A percentile compares a stretch with the other conserved stretches of the same genome.
phyloP scores from a whole-genome alignment of 352 stramenopile species.

The Pythium chondricola region DNA sequence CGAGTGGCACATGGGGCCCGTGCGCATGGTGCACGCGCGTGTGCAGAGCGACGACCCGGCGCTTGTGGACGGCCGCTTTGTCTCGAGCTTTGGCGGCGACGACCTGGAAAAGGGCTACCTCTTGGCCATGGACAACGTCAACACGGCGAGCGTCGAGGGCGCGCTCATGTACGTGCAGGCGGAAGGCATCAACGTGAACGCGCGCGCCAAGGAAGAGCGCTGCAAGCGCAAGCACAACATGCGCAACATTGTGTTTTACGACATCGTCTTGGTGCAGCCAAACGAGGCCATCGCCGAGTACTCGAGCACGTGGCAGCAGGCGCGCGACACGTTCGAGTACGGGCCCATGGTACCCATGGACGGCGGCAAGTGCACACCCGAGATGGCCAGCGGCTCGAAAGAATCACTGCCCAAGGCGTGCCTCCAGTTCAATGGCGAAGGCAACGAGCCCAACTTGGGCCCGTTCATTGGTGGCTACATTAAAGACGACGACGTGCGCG shows the following conservation, averaged over 20 bases:
- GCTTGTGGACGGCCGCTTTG: constrained; percentile 49
- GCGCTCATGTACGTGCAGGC: constrained; percentile 82
- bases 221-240: constrained; percentile 59
- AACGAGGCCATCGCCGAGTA: constrained; percentile 43
- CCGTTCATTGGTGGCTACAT: constrained; percentile 51
- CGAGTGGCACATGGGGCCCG: constrained; percentile 59
- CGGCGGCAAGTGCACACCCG: constrained; percentile 27
- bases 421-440: constrained; percentile 40
- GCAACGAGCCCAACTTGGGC: constrained; percentile 28
- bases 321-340: constrained; percentile 31
- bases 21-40: constrained; percentile 62
- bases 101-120: constrained; percentile 55
- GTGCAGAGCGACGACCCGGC: constrained; percentile 72
- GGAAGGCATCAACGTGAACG: constrained; percentile 72
- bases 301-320: constrained; percentile 15
- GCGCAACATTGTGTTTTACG: constrained; percentile 47
- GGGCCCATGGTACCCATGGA: constrained; percentile 44
- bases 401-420: constrained; percentile 29
- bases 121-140: constrained; percentile 30
- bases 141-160: constrained; percentile 46
- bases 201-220: constrained; percentile 34
- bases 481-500: constrained; percentile 27
- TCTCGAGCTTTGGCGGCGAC: constrained; percentile 46
- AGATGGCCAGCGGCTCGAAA: constrained; percentile 13
- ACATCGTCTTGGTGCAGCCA: constrained; percentile 39